A percentile compares a stretch with the other conserved stretches of the same genome.
These are phyloP conservation scores for Capsella bursapastoris DNA, from an alignment of 345 rosid species.

Conservation along the genomic window DNA sequence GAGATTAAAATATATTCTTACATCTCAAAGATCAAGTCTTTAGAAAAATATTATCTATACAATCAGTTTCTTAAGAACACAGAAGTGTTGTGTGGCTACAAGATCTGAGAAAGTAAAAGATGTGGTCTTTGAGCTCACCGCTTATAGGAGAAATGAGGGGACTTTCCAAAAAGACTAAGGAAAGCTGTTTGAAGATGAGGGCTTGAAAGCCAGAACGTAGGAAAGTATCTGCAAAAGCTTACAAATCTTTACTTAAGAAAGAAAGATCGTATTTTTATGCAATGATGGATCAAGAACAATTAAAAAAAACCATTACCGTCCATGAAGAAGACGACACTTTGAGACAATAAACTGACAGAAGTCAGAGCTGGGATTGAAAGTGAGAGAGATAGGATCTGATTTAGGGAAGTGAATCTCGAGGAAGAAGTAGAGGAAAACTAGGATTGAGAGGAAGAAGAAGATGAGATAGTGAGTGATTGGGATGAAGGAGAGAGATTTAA, in stretches of 20 bases:
- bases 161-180: slow-evolving; percentile 69
- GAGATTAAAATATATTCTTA: not conserved
- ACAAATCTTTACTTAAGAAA: slow-evolving; percentile 7
- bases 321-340: slow-evolving; percentile 69
- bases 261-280: not conserved
- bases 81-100: not conserved
- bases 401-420: slow-evolving; percentile 68
- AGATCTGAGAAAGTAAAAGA: slow-evolving; percentile 25
- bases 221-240: slow-evolving; percentile 58
- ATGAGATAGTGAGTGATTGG: slow-evolving; percentile 62
- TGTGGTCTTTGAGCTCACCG: slow-evolving; percentile 50
- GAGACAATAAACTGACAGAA: slow-evolving; percentile 64
- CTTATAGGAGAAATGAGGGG: slow-evolving; percentile 68
- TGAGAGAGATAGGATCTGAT: slow-evolving; percentile 54
- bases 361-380: slow-evolving; percentile 53
- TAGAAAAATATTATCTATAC: not conserved
- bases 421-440: slow-evolving; percentile 57
- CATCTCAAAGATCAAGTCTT: not conserved
- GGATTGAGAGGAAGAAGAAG: slow-evolving; percentile 34
- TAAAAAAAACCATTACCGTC: slow-evolving; percentile 49
- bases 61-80: not conserved
- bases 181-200: slow-evolving; percentile 80
- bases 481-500: slow-evolving; percentile 52
- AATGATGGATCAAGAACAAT: not conserved
- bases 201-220: slow-evolving; percentile 90